These are phyloP conservation scores for Chlorociboria aeruginascens DNA, from an alignment of 495 filamentous ascomycete species.

Conservation along the genomic window DNA sequence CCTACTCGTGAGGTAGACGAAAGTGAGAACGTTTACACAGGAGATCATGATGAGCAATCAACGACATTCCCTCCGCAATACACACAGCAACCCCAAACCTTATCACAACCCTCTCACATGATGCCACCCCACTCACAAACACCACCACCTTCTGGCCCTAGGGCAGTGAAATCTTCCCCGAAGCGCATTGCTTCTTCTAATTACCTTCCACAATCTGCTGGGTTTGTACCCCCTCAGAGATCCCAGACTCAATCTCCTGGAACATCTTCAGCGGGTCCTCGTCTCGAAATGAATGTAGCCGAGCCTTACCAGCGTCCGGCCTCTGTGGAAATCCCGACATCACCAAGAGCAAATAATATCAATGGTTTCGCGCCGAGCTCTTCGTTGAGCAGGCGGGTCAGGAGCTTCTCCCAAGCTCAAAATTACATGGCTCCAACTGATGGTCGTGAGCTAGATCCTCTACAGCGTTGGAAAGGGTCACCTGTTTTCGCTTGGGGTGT, in stretches of 20 bases:
- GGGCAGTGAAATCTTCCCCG: slow-evolving; percentile 36
- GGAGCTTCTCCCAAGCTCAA: slow-evolving; percentile 32
- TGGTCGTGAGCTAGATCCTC: slow-evolving; percentile 63
- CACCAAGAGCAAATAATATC: slow-evolving; percentile 4
- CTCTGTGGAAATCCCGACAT: slow-evolving; percentile 19
- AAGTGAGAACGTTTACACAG: slow-evolving; percentile 26
- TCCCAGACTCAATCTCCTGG: slow-evolving; percentile 84
- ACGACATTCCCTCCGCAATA: neutral
- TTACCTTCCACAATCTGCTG: slow-evolving; percentile 28
- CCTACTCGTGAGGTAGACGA: slow-evolving; percentile 42
- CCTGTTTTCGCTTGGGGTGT: slow-evolving; percentile 84
- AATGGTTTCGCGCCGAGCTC: slow-evolving; percentile 12
- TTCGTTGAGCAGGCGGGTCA: slow-evolving; percentile 3
- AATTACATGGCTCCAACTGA: slow-evolving; percentile 57
- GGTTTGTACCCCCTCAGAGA: slow-evolving; percentile 38
- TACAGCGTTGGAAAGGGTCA: slow-evolving; percentile 80
- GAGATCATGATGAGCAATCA: slow-evolving; percentile 5
- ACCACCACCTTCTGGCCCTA: slow-evolving; percentile 30
- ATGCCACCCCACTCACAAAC: slow-evolving; percentile 23
- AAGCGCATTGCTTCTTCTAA: slow-evolving; percentile 33
- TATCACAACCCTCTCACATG: slow-evolving; percentile 5
- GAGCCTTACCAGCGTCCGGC: slow-evolving; percentile 26
- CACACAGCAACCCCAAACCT: slow-evolving; percentile 5
- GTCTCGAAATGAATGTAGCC: slow-evolving; percentile 15
- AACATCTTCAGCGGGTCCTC: slow-evolving; percentile 18